A percentile compares a stretch with the other conserved stretches of the same genome.
These are phyloP conservation scores for Verticillium albo-atrum DNA, from an alignment of 2,329 filamentous ascomycete genomes.

Conservation along the genomic window DNA sequence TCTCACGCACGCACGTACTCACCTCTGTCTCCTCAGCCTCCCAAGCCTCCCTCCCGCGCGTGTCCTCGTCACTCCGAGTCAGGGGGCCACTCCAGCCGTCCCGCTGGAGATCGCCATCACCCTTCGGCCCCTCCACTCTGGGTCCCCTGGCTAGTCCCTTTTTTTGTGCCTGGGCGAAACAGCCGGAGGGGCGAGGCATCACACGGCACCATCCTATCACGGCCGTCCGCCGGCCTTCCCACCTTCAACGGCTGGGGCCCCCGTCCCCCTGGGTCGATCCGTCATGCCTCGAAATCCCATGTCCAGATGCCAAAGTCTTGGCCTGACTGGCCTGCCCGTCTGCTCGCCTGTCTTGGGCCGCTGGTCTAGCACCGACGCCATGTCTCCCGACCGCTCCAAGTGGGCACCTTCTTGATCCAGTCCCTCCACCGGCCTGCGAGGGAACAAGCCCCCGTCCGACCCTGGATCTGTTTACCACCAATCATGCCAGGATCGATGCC, in stretches of 20 bases:
- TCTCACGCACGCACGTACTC: background rate
- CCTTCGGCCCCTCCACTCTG: background rate
- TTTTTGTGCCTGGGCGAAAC: conserved; percentile 14
- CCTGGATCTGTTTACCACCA: conserved; percentile 22
- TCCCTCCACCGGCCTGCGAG: conserved; percentile 1
- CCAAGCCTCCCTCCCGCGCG: conserved; percentile 6
- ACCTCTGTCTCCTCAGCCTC: conserved; percentile 1
- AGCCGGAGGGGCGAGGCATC: conserved; percentile 10
- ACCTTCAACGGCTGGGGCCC: conserved; percentile 14
- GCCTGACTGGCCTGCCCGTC: conserved; percentile 23
- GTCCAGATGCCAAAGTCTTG: conserved; percentile 26
- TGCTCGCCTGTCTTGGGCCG: conserved; percentile 22
- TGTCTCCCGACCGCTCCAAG: conserved; percentile 13
- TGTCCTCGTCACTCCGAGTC: background rate
- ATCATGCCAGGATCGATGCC: conserved; percentile 21
- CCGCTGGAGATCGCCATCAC: conserved; percentile 5
- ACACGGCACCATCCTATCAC: conserved; percentile 23
- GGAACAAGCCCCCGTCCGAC: conserved; percentile 11
- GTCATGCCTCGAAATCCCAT: conserved; percentile 33
- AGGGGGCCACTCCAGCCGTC: background rate
- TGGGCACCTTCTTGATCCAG: conserved; percentile 7
- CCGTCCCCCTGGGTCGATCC: conserved; percentile 25
- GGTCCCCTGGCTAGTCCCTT: conserved; percentile 17
- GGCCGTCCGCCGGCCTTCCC: conserved; percentile 6
- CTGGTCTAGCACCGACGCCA: conserved; percentile 12